phyloP scores from a whole-genome alignment of 2,329 filamentous ascomycete genomes.

The Hortaea sp. region DNA sequence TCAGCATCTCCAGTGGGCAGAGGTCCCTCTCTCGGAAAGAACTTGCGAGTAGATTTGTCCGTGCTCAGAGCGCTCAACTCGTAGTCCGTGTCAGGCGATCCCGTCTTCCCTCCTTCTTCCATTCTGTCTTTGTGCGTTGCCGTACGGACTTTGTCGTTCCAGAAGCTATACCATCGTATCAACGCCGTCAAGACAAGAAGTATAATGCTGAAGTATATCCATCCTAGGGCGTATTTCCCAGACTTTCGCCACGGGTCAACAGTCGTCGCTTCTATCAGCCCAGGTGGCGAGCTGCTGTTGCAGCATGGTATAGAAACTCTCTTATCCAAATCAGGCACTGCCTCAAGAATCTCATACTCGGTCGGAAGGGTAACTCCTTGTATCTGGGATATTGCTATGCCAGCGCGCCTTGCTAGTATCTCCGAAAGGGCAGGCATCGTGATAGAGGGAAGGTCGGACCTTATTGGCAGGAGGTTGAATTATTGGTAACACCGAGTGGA shows the following conservation, averaged over 20 bases:
- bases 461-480: too few relatives aligned
- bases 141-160: conserved; percentile 86
- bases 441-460: not conserved
- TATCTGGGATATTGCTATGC: conserved; percentile 13
- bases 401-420: conserved; percentile 18
- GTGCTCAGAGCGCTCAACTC: conserved; percentile 50
- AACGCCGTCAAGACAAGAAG: conserved; percentile 57
- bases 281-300: conserved; percentile 45
- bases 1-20: conserved; percentile 41
- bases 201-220: conserved; percentile 77
- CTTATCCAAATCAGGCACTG: conserved; percentile 13
- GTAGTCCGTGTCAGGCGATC: conserved; percentile 49
- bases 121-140: conserved; percentile 79
- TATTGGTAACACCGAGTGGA: too few relatives aligned
- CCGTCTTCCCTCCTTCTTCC: conserved; percentile 51
- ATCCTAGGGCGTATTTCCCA: conserved; percentile 76
- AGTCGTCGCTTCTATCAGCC: conserved; percentile 45
- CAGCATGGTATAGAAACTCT: conserved; percentile 48
- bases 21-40: conserved; percentile 59
- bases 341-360: conserved; percentile 6
- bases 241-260: conserved; percentile 70
- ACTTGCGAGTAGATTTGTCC: conserved; percentile 56
- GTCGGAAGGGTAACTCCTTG: conserved; percentile 2
- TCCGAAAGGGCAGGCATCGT: conserved; percentile 21
- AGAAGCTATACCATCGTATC: conserved; percentile 74